Percentiles rank a stretch among this genome's conserved stretches.
phyloP scores from a whole-genome alignment of 108 stramenopile genomes.

The Cyclotella choctawhatcheeana region DNA sequence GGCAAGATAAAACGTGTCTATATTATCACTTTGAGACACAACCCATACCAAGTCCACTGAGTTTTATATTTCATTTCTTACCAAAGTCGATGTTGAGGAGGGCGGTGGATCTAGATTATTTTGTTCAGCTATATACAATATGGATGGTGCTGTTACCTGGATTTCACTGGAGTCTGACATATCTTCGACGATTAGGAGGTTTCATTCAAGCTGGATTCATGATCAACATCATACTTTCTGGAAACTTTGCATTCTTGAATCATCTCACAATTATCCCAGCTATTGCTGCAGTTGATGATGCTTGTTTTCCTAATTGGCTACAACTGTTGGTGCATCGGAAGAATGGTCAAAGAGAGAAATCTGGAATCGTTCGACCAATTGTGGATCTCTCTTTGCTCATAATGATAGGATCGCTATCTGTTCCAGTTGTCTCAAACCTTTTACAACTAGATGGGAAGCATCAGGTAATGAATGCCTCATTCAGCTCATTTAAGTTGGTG shows the following conservation, averaged over 20 bases:
- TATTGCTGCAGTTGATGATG: slow-evolving; percentile 78
- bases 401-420: slow-evolving; percentile 49
- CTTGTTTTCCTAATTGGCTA: slow-evolving; percentile 48
- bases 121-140: slow-evolving; percentile 77
- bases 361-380: slow-evolving; percentile 22
- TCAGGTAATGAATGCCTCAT: slow-evolving; percentile 78
- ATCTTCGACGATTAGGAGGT: slow-evolving; percentile 56
- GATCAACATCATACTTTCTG: slow-evolving; percentile 72
- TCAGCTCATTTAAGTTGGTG: slow-evolving; percentile 64
- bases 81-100: slow-evolving; percentile 45
- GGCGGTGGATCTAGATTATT: slow-evolving; percentile 73
- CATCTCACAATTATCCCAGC: slow-evolving; percentile 83
- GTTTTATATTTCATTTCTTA: slow-evolving; percentile 69
- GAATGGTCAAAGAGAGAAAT: neutral
- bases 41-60: slow-evolving; percentile 79
- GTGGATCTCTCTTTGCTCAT: slow-evolving; percentile 37
- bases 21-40: slow-evolving; percentile 87
- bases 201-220: slow-evolving; percentile 66
- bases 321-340: slow-evolving; percentile 11
- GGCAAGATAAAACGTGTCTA: slow-evolving; percentile 75
- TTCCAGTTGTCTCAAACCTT: slow-evolving; percentile 65
- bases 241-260: slow-evolving; percentile 86
- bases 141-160: slow-evolving; percentile 69
- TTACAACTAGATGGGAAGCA: slow-evolving; percentile 40
- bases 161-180: slow-evolving; percentile 15